phyloP scores from a whole-genome alignment of 495 filamentous ascomycete genomes.

The Talaromyces thailandensis region DNA sequence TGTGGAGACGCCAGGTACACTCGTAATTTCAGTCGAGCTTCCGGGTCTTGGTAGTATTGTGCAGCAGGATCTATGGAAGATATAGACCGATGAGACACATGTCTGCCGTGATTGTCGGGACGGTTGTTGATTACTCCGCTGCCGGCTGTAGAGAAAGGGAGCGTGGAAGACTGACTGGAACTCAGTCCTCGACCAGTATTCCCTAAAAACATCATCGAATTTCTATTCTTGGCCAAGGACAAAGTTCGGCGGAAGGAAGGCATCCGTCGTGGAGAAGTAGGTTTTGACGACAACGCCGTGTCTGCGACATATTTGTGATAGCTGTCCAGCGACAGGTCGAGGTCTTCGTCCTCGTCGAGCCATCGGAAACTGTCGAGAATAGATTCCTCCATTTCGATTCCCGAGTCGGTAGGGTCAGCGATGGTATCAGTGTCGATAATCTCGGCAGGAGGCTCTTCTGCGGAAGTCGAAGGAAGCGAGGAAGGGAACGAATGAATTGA shows the following conservation, averaged over 20 bases:
- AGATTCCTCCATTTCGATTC: slow-evolving; percentile 37
- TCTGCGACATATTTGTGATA: slow-evolving; percentile 38
- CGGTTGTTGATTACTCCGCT: background rate
- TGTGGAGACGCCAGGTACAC: slow-evolving; percentile 87
- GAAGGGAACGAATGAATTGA: background rate
- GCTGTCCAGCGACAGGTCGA: slow-evolving; percentile 58
- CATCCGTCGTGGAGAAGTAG: slow-evolving; percentile 14
- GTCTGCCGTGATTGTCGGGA: slow-evolving; percentile 17
- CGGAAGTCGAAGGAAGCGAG: background rate
- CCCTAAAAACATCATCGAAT: slow-evolving; percentile 12
- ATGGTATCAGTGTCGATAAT: background rate
- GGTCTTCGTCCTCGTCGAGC: slow-evolving; percentile 69
- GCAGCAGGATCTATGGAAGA: slow-evolving; percentile 62
- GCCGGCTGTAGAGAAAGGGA: slow-evolving; percentile 9
- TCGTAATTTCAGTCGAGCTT: slow-evolving; percentile 76
- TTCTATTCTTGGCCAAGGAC: slow-evolving; percentile 26
- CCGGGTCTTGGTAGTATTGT: slow-evolving; percentile 82
- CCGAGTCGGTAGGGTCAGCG: slow-evolving; percentile 15
- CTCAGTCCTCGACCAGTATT: slow-evolving; percentile 5
- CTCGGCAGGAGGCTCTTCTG: background rate
- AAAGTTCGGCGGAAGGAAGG: slow-evolving; percentile 41
- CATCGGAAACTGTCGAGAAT: slow-evolving; percentile 67
- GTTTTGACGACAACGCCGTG: slow-evolving; percentile 10
- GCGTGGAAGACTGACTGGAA: slow-evolving; percentile 13
- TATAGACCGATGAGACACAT: slow-evolving; percentile 32